Evolutionary conservation across 768 basidiomycete genomes (phyloP).

Genomic region (Termitomyces sp.): DNA sequence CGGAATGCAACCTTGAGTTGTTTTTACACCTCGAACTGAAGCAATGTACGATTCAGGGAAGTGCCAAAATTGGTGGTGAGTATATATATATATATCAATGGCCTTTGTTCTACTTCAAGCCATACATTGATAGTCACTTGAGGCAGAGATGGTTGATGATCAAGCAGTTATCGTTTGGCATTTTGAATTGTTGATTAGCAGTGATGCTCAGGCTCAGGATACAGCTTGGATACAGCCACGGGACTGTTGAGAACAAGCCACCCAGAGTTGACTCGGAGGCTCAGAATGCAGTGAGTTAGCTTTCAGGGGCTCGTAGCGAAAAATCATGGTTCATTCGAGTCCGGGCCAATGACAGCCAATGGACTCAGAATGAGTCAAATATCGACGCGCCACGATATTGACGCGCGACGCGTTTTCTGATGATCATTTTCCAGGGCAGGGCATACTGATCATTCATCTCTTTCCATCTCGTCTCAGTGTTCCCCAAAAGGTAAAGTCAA

Average conservation of each 20-base stretch:
- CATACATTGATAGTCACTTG: neutral
- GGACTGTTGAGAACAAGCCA: too few species aligned
- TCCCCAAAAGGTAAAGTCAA: neutral
- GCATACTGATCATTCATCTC: neutral
- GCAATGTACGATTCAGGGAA: neutral
- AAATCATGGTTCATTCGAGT: too few species aligned
- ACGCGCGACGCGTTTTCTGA: neutral
- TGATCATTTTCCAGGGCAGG: neutral
- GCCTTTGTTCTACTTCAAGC: neutral
- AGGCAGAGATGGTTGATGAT: neutral
- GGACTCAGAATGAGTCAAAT: neutral
- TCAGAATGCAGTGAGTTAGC: too few species aligned
- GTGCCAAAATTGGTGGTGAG: neutral
- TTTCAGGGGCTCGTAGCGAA: too few species aligned
- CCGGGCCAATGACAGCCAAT: too few species aligned
- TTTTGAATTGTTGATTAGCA: neutral
- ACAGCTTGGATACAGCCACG: neutral
- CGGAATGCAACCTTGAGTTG: neutral
- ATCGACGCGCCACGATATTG: neutral
- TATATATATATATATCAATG: neutral
- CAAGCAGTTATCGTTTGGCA: neutral
- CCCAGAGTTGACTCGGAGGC: too few species aligned
- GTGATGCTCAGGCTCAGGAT: neutral
- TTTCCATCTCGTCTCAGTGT: neutral
- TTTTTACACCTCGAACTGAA: neutral